Conservation (phyloP, 805 yeast species). For the Tetrapisispora namnaoensis region DNA sequence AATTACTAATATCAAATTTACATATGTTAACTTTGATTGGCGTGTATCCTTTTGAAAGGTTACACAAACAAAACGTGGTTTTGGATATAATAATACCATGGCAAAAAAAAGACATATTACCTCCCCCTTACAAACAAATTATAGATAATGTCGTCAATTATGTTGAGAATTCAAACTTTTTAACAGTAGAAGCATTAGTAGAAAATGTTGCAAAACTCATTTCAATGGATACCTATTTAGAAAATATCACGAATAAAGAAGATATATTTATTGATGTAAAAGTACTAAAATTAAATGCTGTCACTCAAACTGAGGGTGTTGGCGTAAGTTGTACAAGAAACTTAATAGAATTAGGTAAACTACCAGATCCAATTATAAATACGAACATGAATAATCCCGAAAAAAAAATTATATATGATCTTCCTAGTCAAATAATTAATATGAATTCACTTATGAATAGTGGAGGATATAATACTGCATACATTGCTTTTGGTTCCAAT, state of each 20-base stretch:
- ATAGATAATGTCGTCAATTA: conserved; percentile 44
- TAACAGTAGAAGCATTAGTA: conserved; percentile 90
- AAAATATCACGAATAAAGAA: conserved; percentile 26
- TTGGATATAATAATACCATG: conserved; percentile 45
- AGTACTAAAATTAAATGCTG: conserved; percentile 82
- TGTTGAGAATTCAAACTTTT: conserved; percentile 72
- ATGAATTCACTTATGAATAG: conserved; percentile 31
- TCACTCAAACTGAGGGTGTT: conserved; percentile 78
- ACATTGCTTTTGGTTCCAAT: conserved; percentile 84
- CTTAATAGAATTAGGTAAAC: conserved; percentile 29
- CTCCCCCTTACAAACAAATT: conserved; percentile 29
- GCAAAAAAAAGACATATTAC: conserved; percentile 9
- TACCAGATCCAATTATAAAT: not conserved
- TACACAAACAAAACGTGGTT: conserved; percentile 65
- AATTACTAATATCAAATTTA: conserved; percentile 39
- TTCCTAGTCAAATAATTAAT: conserved; percentile 18
- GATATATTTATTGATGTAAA: conserved; percentile 35
- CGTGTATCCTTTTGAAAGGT: conserved; percentile 82
- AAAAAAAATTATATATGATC: conserved; percentile 22
- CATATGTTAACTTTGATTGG: conserved; percentile 75
- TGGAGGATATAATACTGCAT: not conserved
- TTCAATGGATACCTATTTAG: conserved; percentile 33
- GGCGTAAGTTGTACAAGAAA: conserved; percentile 66
- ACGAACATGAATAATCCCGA: not conserved
- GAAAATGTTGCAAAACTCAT: conserved; percentile 56